phyloP scores from a whole-genome alignment of 2,329 filamentous ascomycete genomes.

The Canariomyces notabilis region DNA sequence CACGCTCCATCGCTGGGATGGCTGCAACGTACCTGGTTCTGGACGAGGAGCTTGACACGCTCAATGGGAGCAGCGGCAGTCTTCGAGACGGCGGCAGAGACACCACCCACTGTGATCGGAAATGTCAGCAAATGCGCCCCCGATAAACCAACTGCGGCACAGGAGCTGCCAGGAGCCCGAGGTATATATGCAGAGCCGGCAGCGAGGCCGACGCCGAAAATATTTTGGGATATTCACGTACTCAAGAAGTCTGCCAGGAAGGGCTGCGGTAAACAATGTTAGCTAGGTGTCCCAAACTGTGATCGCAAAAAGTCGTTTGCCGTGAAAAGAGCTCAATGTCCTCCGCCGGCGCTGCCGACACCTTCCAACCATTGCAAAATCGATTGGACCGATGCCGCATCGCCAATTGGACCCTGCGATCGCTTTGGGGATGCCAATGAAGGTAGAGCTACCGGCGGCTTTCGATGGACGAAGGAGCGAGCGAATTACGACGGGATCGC shows the following conservation, averaged over 20 bases:
- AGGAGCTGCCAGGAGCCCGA: too few relatives aligned
- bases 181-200: too few relatives aligned
- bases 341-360: not conserved
- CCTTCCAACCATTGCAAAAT: conserved; percentile 4
- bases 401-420: conserved; percentile 24
- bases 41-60: conserved; percentile 99
- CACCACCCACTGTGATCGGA: conserved; percentile 73
- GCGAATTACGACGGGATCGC: conserved; percentile 26
- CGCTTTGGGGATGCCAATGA: conserved; percentile 10
- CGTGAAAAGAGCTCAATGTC: not conserved
- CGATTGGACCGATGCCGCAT: conserved; percentile 9
- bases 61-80: conserved; percentile 99
- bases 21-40: conserved; percentile 84
- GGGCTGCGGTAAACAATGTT: conserved; percentile 53
- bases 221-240: conserved; percentile 53
- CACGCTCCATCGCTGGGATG: not conserved
- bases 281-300: conserved; percentile 25
- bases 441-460: conserved; percentile 8
- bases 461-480: conserved; percentile 23
- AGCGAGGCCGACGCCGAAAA: too few relatives aligned
- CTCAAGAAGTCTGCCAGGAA: conserved; percentile 99
- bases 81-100: conserved; percentile 99
- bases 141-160: conserved; percentile 13
- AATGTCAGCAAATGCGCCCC: conserved; percentile 15
- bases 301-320: not conserved